Evolutionary conservation across 495 filamentous ascomycete species (phyloP).

Genomic region (Viridothelium virens): DNA sequence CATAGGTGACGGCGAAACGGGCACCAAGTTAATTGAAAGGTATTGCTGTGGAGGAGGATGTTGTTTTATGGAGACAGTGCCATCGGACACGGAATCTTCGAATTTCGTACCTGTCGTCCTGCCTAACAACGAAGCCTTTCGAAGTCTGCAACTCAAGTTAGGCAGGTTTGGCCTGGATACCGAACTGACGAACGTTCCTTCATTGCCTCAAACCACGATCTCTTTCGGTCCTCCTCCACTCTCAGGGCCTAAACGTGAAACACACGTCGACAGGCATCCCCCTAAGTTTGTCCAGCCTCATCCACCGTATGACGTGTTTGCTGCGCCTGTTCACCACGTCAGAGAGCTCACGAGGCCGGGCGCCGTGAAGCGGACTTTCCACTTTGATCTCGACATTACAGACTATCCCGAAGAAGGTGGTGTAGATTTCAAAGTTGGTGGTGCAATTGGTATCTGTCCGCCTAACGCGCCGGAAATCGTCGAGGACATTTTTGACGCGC

Average conservation of each 20-base stretch:
- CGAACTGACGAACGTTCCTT: slow-evolving; percentile 58
- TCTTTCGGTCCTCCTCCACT: slow-evolving; percentile 48
- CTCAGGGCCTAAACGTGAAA: slow-evolving; percentile 25
- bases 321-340: slow-evolving; percentile 70
- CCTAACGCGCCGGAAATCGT: slow-evolving; percentile 74
- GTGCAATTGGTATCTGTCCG: slow-evolving; percentile 86
- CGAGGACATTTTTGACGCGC: slow-evolving; percentile 71
- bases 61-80: slow-evolving; percentile 60
- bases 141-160: slow-evolving; percentile 66
- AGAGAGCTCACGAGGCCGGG: slow-evolving; percentile 82
- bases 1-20: slow-evolving; percentile 49
- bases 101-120: slow-evolving; percentile 50
- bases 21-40: slow-evolving; percentile 44
- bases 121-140: slow-evolving; percentile 81
- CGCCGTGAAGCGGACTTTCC: slow-evolving; percentile 93
- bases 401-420: slow-evolving; percentile 81
- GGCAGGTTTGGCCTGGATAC: slow-evolving; percentile 61
- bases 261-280: slow-evolving; percentile 52
- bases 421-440: slow-evolving; percentile 92
- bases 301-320: slow-evolving; percentile 81
- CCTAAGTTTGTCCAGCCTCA: slow-evolving; percentile 92
- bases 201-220: slow-evolving; percentile 65
- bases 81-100: slow-evolving; percentile 46
- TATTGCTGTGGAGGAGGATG: slow-evolving; percentile 91
- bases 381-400: slow-evolving; percentile 94